A percentile compares a stretch with the other conserved stretches of the same genome.
phyloP scores from a whole-genome alignment of 192 early-diverging fungal genomes.

The Allomyces arbusculus region DNA sequence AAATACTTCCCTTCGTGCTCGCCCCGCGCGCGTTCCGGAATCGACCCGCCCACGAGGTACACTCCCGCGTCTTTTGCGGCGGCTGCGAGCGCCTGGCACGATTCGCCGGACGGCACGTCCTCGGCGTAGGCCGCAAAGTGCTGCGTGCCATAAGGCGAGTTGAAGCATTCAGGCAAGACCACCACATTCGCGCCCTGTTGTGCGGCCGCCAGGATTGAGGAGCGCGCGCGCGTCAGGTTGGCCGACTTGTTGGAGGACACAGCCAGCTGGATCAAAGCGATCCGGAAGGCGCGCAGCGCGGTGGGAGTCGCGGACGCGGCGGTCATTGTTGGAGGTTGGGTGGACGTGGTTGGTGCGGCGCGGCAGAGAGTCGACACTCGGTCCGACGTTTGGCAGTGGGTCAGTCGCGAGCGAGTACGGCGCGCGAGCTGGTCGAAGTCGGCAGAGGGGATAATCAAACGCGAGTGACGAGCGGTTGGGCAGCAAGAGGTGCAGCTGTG shows the following conservation, averaged over 20 bases:
- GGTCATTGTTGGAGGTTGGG: too few relatives aligned
- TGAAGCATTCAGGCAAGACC: constrained; percentile 96
- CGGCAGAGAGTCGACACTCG: too few relatives aligned
- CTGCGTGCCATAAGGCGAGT: constrained; percentile 84
- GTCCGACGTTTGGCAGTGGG: too few relatives aligned
- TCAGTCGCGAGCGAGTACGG: too few relatives aligned
- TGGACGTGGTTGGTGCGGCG: too few relatives aligned
- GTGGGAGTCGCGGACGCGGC: too few relatives aligned
- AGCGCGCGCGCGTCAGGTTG: constrained; percentile 59
- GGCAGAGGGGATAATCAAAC: too few relatives aligned
- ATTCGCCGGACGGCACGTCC: constrained; percentile 43
- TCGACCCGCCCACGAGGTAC: constrained; percentile 75
- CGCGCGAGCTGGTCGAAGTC: too few relatives aligned
- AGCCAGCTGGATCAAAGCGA: constrained; percentile 60
- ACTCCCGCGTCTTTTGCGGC: constrained; percentile 71
- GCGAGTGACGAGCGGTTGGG: too few relatives aligned
- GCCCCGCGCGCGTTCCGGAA: constrained; percentile 50
- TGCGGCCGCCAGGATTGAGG: constrained; percentile 65
- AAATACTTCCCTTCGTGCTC: constrained; percentile 26
- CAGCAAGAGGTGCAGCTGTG: too few relatives aligned
- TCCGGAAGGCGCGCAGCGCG: constrained; percentile 19
- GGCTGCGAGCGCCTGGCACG: constrained; percentile 43
- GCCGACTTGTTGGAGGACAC: constrained; percentile 48
- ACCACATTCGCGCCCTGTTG: constrained; percentile 68
- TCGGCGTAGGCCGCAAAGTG: constrained; percentile 89